Evolutionary conservation across 1,284 basidiomycete species (phyloP).

Genomic region (Exobasidium rhododendri): DNA sequence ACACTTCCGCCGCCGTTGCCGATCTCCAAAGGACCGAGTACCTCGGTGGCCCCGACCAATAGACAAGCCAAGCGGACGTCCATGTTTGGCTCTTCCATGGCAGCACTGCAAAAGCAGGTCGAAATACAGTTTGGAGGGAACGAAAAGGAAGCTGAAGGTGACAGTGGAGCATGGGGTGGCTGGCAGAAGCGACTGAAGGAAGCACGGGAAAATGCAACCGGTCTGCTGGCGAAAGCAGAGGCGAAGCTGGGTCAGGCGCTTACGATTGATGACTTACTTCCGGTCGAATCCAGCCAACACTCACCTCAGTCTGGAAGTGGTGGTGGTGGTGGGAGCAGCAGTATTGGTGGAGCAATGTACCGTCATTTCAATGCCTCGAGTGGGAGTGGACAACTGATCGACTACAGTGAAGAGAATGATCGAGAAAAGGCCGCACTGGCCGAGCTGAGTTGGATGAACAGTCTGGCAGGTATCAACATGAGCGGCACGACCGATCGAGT

Average conservation of each 20-base stretch:
- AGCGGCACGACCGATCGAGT: slow-evolving; percentile 2
- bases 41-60: neutral
- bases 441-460: neutral
- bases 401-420: slow-evolving; percentile 6
- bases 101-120: slow-evolving; percentile 1
- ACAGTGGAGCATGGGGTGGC: neutral
- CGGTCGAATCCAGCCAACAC: neutral
- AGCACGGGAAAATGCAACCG: slow-evolving; percentile 11
- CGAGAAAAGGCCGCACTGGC: slow-evolving; percentile 4
- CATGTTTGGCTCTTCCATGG: slow-evolving; percentile 1
- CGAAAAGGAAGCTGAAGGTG: slow-evolving; percentile 6
- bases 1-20: neutral
- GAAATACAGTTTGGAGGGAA: neutral
- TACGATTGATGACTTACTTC: slow-evolving; percentile 12
- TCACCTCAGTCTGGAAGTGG: neutral
- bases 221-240: slow-evolving; percentile 8
- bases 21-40: neutral
- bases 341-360: neutral
- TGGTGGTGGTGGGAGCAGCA: neutral
- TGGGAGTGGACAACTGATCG: neutral
- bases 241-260: slow-evolving; percentile 6
- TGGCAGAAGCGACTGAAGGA: slow-evolving; percentile 3
- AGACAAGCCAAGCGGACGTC: neutral
- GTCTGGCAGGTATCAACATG: slow-evolving; percentile 7
- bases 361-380: no score